Evolutionary conservation across 2,329 filamentous ascomycete species (phyloP), one percentile per base, ranked within the genome.

Genomic region (Apiospora rasikravindrae): DNA sequence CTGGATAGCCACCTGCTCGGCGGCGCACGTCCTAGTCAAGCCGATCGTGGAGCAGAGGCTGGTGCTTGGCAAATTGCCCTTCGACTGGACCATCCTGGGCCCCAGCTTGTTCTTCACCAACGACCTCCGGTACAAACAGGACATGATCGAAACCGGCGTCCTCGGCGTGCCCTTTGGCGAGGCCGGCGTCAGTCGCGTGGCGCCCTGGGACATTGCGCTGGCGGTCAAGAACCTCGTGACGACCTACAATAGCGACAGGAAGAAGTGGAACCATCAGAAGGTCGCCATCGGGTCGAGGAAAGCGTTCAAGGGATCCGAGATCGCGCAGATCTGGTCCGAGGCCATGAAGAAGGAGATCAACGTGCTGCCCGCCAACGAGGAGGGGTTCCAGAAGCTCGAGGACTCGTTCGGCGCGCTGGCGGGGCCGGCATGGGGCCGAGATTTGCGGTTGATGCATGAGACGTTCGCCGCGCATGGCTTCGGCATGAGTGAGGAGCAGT

Each of bases 21-120:
- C 69, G 13, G 57, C 69, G 33, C 69, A 71, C 57, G 57, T 71
- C 57, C 51, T 71, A n/a, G 69, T 67, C 53, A 71, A 71, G 44
- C 37, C 57, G 40, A 29, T 71, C 4, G 42, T 45, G 11, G 69
- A 71, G 29, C 69, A 71, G 29, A 71, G 53, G 44, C 22, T 71
- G 57, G 26, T 42, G 26, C 57, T 67, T 42, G 57, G 57, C 24
- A 47, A 67, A 26, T 44, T 71, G 44, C 42, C 44, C 16, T 71
- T 67, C n/a, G 57, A 26, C 19, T 71, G 69, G 69, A 71, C 69
- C 42, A 45, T 71, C 3, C 57, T 71, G 33, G 42, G 44, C 2
- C 69, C 69, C 5, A 53, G 40, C 4, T 22, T 71, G 16, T 71
- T 71, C 57, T 71, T 71, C 69, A 71, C 61, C 57, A 71, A 71